Conservation (phyloP, 2,329 filamentous ascomycete species). For the Xylariaceae sp. region DNA sequence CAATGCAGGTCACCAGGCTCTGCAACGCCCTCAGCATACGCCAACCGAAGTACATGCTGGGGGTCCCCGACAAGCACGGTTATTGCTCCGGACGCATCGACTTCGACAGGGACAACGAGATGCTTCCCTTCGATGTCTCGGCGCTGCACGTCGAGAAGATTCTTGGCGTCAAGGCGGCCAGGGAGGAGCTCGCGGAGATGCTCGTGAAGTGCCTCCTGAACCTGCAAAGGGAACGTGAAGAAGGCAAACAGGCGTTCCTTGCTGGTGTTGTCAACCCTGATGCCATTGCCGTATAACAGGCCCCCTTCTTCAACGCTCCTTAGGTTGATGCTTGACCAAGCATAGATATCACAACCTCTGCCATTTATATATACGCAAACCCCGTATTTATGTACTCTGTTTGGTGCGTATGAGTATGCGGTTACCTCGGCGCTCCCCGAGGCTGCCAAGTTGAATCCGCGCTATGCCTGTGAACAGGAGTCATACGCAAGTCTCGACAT, state of each 20-base stretch:
- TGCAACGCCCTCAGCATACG: constrained; percentile 33
- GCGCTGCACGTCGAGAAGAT: constrained; percentile 25
- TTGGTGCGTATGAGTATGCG: neutral
- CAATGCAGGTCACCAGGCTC: constrained; percentile 30
- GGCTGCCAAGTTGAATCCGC: too few relatives aligned
- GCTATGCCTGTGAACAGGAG: too few relatives aligned
- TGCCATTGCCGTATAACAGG: too few relatives aligned
- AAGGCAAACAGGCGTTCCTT: neutral
- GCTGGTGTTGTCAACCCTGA: neutral
- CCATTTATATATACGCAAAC: neutral
- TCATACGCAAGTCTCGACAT: too few relatives aligned
- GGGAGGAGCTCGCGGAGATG: constrained; percentile 36
- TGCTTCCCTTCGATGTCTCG: constrained; percentile 11
- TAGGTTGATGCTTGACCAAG: neutral
- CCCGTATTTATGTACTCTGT: neutral
- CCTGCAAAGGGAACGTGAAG: constrained; percentile 20
- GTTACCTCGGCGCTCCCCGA: neutral
- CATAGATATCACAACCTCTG: neutral
- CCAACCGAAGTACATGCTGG: constrained; percentile 34
- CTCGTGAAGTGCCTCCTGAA: constrained; percentile 36
- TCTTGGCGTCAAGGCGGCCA: constrained; percentile 34
- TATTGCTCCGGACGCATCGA: constrained; percentile 36
- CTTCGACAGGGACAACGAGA: constrained; percentile 10
- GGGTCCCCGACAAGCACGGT: constrained; percentile 13
- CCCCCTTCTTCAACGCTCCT: too few relatives aligned